Evolutionary conservation across 768 basidiomycete species (phyloP), one percentile per base, ranked within the genome.

Genomic region (Pleurotus ostreatus): DNA sequence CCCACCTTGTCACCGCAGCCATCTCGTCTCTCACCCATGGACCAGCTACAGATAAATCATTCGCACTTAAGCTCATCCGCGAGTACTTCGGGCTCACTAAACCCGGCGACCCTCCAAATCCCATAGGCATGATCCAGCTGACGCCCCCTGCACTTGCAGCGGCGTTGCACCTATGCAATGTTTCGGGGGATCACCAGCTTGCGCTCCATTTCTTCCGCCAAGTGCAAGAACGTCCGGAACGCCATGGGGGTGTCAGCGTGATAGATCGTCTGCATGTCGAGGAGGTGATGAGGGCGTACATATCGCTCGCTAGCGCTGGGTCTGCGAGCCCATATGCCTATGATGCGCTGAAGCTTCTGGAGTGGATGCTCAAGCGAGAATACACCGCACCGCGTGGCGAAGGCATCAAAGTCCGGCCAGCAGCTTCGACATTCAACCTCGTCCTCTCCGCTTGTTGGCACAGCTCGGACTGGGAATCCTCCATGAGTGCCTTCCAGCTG

Each of bases 341-440:
- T 8, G 74, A 78, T 56, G 82, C 84, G 4, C 68, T 89, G 41
- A 77, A 81, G 56, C 75, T 70, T 2, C 71, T 92, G 22, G 79
- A 88, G 63, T 89, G 87, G 86, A 86, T 87, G 80, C 66, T 88
- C 53, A 74, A 75, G 51, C 78, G 80, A 57, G 81, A 81, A 61
- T 75, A 77, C 22, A 64, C 72, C 16, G 51, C 51, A 8, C 13
- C 16, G n/a, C 37, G 38, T 22, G 73, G 72, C 18, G 59, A 70
- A n/a, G 76, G 78, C 3, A 74, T 74, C 26, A 74, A 73, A 59
- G 72, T 87, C 51, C 64, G 74, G 30, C 79, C 81, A 9, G 70
- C 71, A n/a, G 55, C 74, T 23, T 67, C 72, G 18, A 82, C 86
- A 7, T 90, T 80, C 68, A 79, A 81, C 59, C 74, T 86, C 23